Base-by-base conservation (phyloP, 192 early-diverging fungal species). In the Backusella australiensis region DNA sequence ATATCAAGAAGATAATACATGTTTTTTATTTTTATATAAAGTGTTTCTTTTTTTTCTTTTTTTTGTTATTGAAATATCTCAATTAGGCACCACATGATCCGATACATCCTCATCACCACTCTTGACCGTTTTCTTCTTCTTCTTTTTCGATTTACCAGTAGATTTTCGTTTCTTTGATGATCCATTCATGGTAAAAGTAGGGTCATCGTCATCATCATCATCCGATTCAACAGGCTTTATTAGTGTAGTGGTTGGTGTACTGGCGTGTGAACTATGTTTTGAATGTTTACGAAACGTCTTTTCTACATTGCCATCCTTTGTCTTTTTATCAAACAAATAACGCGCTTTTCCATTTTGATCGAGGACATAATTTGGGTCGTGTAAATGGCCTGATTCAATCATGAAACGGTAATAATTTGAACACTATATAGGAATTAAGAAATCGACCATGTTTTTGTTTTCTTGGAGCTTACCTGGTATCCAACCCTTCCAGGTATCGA, bases 321-420 rank as follows among this genome's bases (percentile, higher is more conserved):
- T 95, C 86, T 90, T 93, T 71, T 97, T 96, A 34, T 91, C 92
- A 80, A 97, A 97, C 49, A 95, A 82, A 72, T 94, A 98, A 75
- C 93, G 95, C 0, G 96, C 92, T 77, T 94, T 94, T 80, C 96
- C 96, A 77, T 93, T 92, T 41, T 93, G 91, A 82, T 96, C 94
- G 14, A 96, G 81, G 14, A 94, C 88, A 76, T 98, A 98, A 85
- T 98, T 98, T 6, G 91, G 89, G 78, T 98, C 96, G 76, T 90
- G 81, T 53, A 97, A 90, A 75, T 96, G 91, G n/a, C 92, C 90
- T 44, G 91, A 93, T 80, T 96, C 94, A n/a, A 98, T 89, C 66
- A 98, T 85, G 66, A 92, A 83, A 34, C 96, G 90, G 82, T 98
- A 98, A 84, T 95, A 98, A 86, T 97, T 98, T 34, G 96, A 96